These are phyloP conservation scores for Stachybotrys elegans DNA, from an alignment of 2,329 filamentous ascomycete genomes.

Conservation along the genomic window DNA sequence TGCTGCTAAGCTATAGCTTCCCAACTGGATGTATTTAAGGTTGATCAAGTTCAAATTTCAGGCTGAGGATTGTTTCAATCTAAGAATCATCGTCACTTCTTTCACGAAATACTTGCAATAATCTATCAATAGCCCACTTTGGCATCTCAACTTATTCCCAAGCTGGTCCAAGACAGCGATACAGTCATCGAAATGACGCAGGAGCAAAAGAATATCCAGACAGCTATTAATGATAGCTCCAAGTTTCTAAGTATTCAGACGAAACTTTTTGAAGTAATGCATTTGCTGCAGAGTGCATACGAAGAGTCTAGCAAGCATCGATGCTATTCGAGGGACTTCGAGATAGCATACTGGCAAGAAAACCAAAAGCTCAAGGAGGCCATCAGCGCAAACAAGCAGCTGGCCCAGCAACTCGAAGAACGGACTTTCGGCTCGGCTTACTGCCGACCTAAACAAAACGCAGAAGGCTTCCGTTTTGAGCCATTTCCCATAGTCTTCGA, in stretches of 20 bases:
- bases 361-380: not conserved
- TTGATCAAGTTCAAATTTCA: not conserved
- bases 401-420: not conserved
- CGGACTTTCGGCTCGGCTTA: not conserved
- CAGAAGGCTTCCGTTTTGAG: not conserved
- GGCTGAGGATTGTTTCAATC: not conserved
- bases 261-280: not conserved
- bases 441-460: not conserved
- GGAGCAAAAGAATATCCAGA: not conserved
- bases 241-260: not conserved
- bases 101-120: not conserved
- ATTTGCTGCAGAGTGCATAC: not conserved
- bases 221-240: not conserved
- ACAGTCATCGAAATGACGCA: not conserved
- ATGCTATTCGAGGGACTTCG: not conserved
- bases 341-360: slow-evolving; percentile 1
- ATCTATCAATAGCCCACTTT: not conserved
- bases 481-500: not conserved
- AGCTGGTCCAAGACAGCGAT: not conserved
- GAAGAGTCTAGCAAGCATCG: not conserved
- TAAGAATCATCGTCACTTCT: not conserved
- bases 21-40: not conserved
- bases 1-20: not conserved
- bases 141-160: not conserved
- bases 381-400: not conserved